phyloP scores from a whole-genome alignment of 2,329 filamentous ascomycete genomes.

The Beauveria sp. region DNA sequence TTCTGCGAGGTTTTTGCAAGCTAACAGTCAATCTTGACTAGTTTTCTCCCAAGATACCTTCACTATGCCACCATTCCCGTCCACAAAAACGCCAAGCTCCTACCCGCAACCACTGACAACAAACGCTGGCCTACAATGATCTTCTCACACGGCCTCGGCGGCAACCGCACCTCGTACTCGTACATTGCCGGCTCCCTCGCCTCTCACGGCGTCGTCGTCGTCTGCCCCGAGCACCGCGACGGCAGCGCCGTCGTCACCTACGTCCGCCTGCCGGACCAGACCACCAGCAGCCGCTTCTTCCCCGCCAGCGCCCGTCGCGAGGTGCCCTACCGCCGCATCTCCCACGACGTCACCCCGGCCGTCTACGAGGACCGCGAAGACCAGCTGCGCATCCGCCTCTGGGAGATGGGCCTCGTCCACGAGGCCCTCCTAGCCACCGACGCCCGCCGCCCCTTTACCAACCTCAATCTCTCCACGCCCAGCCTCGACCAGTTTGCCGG shows the following conservation, averaged over 20 bases:
- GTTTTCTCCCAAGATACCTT: slow-evolving; percentile 61
- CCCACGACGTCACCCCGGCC: slow-evolving; percentile 58
- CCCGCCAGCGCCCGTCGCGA: slow-evolving; percentile 20
- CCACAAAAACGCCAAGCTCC: slow-evolving; percentile 60
- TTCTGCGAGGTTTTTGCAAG: too few species aligned
- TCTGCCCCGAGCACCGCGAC: slow-evolving; percentile 78
- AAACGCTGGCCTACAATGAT: slow-evolving; percentile 71
- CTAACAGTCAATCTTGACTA: slow-evolving; percentile 20
- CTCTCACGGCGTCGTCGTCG: slow-evolving; percentile 71
- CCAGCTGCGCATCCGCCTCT: slow-evolving; percentile 67
- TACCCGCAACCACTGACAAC: slow-evolving; percentile 37
- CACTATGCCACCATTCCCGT: slow-evolving; percentile 68
- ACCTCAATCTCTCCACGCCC: slow-evolving; percentile 42
- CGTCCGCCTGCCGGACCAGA: slow-evolving; percentile 53
- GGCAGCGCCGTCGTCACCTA: slow-evolving; percentile 70
- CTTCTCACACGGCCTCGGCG: slow-evolving; percentile 80
- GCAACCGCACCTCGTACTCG: slow-evolving; percentile 78
- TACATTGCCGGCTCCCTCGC: slow-evolving; percentile 71
- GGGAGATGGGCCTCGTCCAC: slow-evolving; percentile 68
- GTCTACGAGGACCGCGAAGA: slow-evolving; percentile 60
- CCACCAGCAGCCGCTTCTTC: slow-evolving; percentile 21
- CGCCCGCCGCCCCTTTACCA: slow-evolving; percentile 38
- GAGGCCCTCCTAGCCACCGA: slow-evolving; percentile 63
- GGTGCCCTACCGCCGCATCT: slow-evolving; percentile 43
- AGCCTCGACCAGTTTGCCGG: slow-evolving; percentile 51